These are phyloP conservation scores for Aspergillus chevalieri DNA, from an alignment of 2,329 filamentous ascomycete genomes.

Conservation along the genomic window DNA sequence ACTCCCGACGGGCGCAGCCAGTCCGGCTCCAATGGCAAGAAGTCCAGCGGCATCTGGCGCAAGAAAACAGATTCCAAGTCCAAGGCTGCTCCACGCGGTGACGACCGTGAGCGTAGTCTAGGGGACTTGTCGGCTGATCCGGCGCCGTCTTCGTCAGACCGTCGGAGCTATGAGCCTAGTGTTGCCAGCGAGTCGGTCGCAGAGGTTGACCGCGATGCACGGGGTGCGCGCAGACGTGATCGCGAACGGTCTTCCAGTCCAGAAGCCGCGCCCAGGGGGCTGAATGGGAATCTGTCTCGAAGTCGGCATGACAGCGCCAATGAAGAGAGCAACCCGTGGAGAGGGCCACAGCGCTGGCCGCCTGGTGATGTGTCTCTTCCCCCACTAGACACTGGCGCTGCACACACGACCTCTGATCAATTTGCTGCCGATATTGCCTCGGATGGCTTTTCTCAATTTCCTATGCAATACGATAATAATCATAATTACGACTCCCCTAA, in stretches of 20 bases:
- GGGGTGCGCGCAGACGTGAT: constrained; percentile 15
- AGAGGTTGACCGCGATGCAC: constrained; percentile 17
- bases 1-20: constrained; percentile 24
- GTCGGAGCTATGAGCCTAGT: constrained; percentile 23
- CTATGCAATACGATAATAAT: constrained; percentile 23
- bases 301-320: constrained; percentile 10
- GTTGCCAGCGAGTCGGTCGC: constrained; percentile 26
- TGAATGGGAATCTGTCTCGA: constrained; percentile 16
- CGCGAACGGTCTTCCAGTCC: constrained; percentile 23
- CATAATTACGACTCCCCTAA: not conserved
- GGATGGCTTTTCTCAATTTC: constrained; percentile 29
- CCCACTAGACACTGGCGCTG: constrained; percentile 13
- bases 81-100: constrained; percentile 40
- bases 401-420: constrained; percentile 19
- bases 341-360: constrained; percentile 24
- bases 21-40: constrained; percentile 14
- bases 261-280: constrained; percentile 19
- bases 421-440: constrained; percentile 26
- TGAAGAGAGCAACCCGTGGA: constrained; percentile 10
- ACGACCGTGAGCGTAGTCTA: constrained; percentile 41
- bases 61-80: constrained; percentile 30
- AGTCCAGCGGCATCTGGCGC: constrained; percentile 17
- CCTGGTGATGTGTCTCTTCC: constrained; percentile 23
- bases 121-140: constrained; percentile 27
- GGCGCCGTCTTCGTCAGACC: constrained; percentile 12